Evolutionary conservation across 73 alveolate species (phyloP).

Genomic region (Tetrahymena borealis): DNA sequence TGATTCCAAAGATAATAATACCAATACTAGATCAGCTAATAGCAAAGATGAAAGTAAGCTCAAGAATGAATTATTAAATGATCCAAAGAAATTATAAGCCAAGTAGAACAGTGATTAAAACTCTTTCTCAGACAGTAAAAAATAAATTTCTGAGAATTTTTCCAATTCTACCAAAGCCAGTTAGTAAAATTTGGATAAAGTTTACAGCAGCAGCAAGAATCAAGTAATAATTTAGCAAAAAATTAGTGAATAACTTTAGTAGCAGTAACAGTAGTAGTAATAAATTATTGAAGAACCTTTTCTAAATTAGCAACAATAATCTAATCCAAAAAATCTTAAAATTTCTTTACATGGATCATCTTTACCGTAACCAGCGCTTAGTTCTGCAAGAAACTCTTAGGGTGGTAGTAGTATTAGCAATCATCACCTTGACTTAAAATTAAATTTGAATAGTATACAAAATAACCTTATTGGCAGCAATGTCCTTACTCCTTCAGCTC

Average conservation of each 20-base stretch:
- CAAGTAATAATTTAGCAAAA: neutral
- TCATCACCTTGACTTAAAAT: neutral
- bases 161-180: neutral
- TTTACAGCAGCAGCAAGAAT: neutral
- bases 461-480: neutral
- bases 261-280: neutral
- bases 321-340: neutral
- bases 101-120: neutral
- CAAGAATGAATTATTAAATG: neutral
- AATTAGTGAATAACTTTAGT: neutral
- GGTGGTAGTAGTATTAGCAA: too few relatives aligned
- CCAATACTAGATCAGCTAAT: neutral
- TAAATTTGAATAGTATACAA: neutral
- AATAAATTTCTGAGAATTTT: neutral
- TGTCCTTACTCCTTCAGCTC: neutral
- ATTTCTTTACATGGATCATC: neutral
- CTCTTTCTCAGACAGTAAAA: neutral
- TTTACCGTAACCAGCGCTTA: neutral
- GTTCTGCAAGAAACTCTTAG: neutral
- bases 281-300: neutral
- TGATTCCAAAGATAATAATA: neutral
- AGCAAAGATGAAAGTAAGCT: neutral
- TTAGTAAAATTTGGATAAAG: neutral
- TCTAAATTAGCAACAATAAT: too few relatives aligned
- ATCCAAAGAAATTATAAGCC: neutral